Conservation (phyloP, 2,329 filamentous ascomycete genomes). For the Elsinoe perseae region DNA sequence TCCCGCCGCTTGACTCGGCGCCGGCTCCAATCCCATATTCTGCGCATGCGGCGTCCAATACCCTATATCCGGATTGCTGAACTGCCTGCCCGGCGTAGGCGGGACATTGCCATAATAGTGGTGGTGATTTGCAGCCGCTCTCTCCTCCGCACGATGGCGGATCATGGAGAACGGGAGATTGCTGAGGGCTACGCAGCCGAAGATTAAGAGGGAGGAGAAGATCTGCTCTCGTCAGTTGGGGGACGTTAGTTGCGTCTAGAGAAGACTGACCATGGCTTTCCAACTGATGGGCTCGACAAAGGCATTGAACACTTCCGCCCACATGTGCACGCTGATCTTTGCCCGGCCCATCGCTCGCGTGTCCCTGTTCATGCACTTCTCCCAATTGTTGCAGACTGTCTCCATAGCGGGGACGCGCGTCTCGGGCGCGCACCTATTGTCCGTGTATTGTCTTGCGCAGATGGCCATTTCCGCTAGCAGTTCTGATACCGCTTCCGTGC, state of each 20-base stretch:
- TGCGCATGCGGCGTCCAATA: slow-evolving; percentile 29
- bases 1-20: slow-evolving; percentile 25
- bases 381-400: slow-evolving; percentile 69
- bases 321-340: slow-evolving; percentile 74
- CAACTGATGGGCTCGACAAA: slow-evolving; percentile 87
- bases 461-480: slow-evolving; percentile 64
- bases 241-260: neutral
- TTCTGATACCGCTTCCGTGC: slow-evolving; percentile 58
- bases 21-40: slow-evolving; percentile 26
- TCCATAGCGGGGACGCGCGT: slow-evolving; percentile 66
- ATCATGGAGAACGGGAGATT: slow-evolving; percentile 55
- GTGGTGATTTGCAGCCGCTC: slow-evolving; percentile 18
- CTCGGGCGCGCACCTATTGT: slow-evolving; percentile 65
- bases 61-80: slow-evolving; percentile 25
- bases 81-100: slow-evolving; percentile 29
- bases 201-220: slow-evolving; percentile 42
- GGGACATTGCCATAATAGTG: slow-evolving; percentile 24
- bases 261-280: slow-evolving; percentile 59
- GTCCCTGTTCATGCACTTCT: slow-evolving; percentile 78
- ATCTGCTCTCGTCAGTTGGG: slow-evolving; percentile 32
- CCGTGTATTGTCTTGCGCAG: slow-evolving; percentile 65
- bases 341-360: slow-evolving; percentile 69
- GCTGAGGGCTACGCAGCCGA: slow-evolving; percentile 48
- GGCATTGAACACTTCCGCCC: slow-evolving; percentile 87
- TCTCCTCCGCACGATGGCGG: slow-evolving; percentile 34